Conservation (phyloP, 2,329 filamentous ascomycete genomes). For the Parascedosporium putredinis region DNA sequence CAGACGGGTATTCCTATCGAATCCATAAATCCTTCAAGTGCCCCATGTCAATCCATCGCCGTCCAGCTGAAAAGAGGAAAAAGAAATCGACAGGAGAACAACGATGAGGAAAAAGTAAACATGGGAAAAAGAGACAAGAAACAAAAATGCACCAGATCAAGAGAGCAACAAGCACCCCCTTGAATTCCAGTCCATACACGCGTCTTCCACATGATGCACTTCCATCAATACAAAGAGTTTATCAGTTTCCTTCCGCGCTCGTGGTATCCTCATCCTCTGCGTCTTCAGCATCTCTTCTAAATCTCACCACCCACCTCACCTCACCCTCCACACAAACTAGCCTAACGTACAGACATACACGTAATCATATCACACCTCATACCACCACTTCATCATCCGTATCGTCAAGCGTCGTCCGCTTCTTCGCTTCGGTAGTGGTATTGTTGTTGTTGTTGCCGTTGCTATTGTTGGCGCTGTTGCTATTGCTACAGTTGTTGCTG, state of each 20-base stretch:
- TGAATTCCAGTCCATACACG: neutral
- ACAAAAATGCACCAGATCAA: neutral
- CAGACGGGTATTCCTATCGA: neutral
- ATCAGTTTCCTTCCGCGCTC: too few species aligned
- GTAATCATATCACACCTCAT: slow-evolving; percentile 14
- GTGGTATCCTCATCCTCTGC: too few species aligned
- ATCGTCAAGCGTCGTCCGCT: slow-evolving; percentile 49
- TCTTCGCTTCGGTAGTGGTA: slow-evolving; percentile 39
- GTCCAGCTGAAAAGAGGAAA: too few species aligned
- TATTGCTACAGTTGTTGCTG: too few species aligned
- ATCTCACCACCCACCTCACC: too few species aligned
- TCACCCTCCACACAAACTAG: too few species aligned
- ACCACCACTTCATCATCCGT: slow-evolving; percentile 42
- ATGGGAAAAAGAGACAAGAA: too few species aligned
- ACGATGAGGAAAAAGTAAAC: too few species aligned
- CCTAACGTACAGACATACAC: slow-evolving; percentile 1
- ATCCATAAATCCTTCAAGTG: slow-evolving; percentile 1
- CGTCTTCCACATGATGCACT: neutral
- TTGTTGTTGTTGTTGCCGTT: too few species aligned
- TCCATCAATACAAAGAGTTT: slow-evolving; percentile 1
- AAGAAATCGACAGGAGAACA: too few species aligned
- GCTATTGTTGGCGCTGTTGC: too few species aligned
- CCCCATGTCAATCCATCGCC: neutral
- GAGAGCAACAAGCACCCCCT: neutral
- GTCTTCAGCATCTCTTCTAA: too few species aligned